Conservation (phyloP, 192 early-diverging fungal genomes). For the Coemansia sp. region DNA sequence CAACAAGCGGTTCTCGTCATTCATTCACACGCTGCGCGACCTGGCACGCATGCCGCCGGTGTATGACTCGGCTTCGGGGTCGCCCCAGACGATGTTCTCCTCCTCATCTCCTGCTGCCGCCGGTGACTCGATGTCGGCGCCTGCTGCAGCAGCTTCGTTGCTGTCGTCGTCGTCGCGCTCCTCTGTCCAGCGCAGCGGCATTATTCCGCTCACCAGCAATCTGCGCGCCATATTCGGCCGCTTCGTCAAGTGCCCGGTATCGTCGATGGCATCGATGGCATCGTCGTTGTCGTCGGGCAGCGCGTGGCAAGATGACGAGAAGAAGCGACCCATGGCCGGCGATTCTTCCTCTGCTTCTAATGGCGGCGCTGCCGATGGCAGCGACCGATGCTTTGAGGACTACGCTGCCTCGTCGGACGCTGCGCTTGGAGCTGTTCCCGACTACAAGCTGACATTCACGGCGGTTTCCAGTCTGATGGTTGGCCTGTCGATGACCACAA, state of each 20-base stretch:
- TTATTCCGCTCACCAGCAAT: slow-evolving; percentile 43
- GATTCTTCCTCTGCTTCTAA: no score
- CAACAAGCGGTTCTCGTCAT: slow-evolving; percentile 24
- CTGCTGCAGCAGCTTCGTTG: neutral
- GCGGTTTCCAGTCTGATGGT: slow-evolving; percentile 39
- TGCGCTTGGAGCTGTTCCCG: slow-evolving; percentile 1
- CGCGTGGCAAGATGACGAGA: no score
- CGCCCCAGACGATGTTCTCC: neutral
- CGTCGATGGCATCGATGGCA: no score
- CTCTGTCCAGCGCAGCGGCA: neutral
- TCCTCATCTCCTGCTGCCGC: no score
- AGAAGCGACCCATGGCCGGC: no score
- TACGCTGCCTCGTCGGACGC: no score
- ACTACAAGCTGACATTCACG: slow-evolving; percentile 32
- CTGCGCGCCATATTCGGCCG: slow-evolving; percentile 37
- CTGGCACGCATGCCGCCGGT: neutral
- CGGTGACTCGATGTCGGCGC: neutral
- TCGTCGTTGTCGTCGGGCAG: slow-evolving; percentile 4
- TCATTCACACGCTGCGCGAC: slow-evolving; percentile 11
- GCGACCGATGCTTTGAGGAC: no score
- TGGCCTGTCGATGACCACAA: slow-evolving; percentile 21
- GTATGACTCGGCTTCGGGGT: neutral
- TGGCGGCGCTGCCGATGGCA: no score
- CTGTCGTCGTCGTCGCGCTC: neutral
- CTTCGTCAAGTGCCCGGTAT: neutral